These are phyloP conservation scores for Penstemon barbatus DNA, from an alignment of 257 asterid genomes.

Conservation along the genomic window DNA sequence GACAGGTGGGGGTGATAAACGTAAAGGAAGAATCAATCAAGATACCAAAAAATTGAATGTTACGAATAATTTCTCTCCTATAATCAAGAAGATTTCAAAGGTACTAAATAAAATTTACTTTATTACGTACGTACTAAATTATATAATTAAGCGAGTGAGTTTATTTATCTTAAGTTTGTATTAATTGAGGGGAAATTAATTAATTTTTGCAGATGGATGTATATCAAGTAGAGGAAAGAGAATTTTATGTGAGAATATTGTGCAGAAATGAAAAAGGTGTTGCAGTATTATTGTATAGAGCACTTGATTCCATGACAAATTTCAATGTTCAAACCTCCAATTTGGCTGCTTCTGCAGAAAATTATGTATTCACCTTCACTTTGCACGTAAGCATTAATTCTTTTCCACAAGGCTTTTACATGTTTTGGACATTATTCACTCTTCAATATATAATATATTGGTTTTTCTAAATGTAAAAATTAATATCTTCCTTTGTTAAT, in stretches of 20 bases:
- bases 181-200: not conserved
- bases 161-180: not conserved
- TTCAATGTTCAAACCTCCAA: slow-evolving; percentile 54
- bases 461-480: not conserved
- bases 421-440: no score
- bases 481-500: no score
- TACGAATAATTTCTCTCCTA: slow-evolving; percentile 26
- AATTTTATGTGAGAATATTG: slow-evolving; percentile 53
- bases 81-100: slow-evolving; percentile 56
- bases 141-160: no score
- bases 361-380: slow-evolving; percentile 62
- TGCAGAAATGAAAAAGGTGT: slow-evolving; percentile 53
- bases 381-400: slow-evolving; percentile 42
- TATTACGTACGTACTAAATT: not conserved
- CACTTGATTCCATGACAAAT: slow-evolving; percentile 55
- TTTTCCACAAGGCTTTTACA: not conserved
- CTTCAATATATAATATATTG: not conserved
- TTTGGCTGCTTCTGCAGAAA: slow-evolving; percentile 47
- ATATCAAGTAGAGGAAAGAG: slow-evolving; percentile 52
- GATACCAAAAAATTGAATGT: slow-evolving; percentile 22
- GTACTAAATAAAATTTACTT: slow-evolving; percentile 21
- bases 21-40: slow-evolving; percentile 26
- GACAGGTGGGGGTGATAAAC: slow-evolving; percentile 5
- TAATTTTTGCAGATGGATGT: slow-evolving; percentile 58
- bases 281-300: slow-evolving; percentile 50